phyloP scores from a whole-genome alignment of 2,329 filamentous ascomycete genomes.

The Ramularia collo-cygni region DNA sequence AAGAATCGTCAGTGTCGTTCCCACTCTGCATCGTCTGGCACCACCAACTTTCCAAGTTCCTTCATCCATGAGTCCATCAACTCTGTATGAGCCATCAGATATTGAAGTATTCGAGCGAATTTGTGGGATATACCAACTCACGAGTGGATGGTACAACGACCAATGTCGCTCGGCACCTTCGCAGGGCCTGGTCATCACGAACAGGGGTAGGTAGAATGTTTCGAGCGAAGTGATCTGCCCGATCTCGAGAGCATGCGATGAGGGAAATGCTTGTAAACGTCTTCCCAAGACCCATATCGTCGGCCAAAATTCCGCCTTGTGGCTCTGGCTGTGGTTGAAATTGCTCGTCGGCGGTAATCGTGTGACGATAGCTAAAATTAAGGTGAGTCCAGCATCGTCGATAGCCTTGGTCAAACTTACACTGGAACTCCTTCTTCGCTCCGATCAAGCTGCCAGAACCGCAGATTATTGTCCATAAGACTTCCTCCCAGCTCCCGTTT shows the following conservation, averaged over 20 bases:
- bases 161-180: constrained; percentile 4
- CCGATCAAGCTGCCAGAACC: too few species aligned
- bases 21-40: too few species aligned
- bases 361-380: constrained; percentile 5
- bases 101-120: background rate
- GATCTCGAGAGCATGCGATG: background rate
- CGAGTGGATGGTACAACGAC: constrained; percentile 6
- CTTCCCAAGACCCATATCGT: constrained; percentile 5
- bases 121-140: constrained; percentile 1
- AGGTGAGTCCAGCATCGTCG: background rate
- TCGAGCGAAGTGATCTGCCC: constrained; percentile 1
- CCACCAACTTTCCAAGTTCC: too few species aligned
- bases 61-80: too few species aligned
- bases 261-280: constrained; percentile 4
- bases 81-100: too few species aligned
- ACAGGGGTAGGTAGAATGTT: background rate
- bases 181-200: background rate
- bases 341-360: constrained; percentile 2
- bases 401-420: background rate
- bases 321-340: constrained; percentile 2
- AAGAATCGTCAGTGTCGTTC: too few species aligned
- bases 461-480: too few species aligned
- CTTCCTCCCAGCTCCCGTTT: too few species aligned
- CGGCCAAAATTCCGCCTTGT: constrained; percentile 1
- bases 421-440: too few species aligned